phyloP scores from a whole-genome alignment of 192 early-diverging fungal genomes.

The Chytriomyces hyalinus region DNA sequence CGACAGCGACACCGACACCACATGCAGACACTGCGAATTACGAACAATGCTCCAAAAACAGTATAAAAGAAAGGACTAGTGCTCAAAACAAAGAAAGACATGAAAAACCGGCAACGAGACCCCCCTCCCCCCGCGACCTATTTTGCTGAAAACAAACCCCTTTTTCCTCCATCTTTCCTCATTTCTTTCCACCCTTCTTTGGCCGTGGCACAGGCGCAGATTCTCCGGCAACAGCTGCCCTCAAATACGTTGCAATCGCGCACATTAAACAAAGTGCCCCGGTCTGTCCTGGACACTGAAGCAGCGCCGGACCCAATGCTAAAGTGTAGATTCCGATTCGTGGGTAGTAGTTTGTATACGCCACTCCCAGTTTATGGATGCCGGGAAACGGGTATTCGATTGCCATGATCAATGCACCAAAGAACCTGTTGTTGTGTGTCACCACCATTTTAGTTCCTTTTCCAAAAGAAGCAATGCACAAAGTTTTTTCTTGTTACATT shows the following conservation, averaged over 20 bases:
- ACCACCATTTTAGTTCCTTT: no score
- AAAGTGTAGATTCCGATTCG: constrained; percentile 37
- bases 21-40: no score
- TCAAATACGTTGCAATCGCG: constrained; percentile 35
- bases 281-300: constrained; percentile 38
- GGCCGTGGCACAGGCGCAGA: constrained; percentile 7
- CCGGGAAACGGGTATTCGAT: constrained; percentile 34
- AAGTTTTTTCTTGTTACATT: constrained; percentile 20
- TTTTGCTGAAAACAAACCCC: no score
- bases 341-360: constrained; percentile 34
- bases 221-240: constrained; percentile 41
- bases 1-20: no score
- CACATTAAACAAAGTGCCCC: constrained; percentile 39
- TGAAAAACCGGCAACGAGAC: no score
- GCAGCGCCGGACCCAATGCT: constrained; percentile 23
- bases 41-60: no score
- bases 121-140: no score
- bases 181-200: constrained; percentile 19
- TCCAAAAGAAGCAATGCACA: neutral
- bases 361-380: constrained; percentile 30
- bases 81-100: no score
- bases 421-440: constrained; percentile 5
- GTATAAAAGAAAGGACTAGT: no score
- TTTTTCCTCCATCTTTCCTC: no score
- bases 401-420: constrained; percentile 38